Evolutionary conservation across 192 early-diverging fungal species (phyloP).

Genomic region (Chytriomyces confervae): DNA sequence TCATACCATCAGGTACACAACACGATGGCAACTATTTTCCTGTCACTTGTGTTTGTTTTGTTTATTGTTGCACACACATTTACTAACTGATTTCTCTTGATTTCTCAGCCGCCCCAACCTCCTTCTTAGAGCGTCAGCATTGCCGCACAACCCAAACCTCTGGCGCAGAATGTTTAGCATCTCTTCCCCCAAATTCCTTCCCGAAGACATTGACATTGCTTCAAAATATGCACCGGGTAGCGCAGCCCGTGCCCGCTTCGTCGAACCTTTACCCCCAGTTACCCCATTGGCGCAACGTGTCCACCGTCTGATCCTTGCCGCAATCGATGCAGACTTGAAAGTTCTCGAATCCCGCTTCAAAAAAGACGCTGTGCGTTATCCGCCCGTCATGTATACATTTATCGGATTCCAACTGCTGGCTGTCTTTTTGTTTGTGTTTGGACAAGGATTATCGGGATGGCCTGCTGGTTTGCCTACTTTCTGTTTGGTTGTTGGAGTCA

Average conservation of each 20-base stretch:
- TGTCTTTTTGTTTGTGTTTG: constrained; percentile 28
- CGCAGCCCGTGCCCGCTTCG: constrained; percentile 20
- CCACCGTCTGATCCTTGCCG: constrained; percentile 29
- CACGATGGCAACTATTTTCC: neutral
- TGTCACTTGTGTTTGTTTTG: neutral
- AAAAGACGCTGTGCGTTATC: constrained; percentile 26
- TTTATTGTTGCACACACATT: no score
- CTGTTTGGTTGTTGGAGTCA: neutral
- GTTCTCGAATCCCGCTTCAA: constrained; percentile 30
- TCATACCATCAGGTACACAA: neutral
- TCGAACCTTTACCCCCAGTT: constrained; percentile 7
- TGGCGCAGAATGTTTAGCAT: constrained; percentile 33
- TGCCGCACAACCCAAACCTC: constrained; percentile 19
- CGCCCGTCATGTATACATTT: constrained; percentile 23
- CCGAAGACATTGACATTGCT: constrained; percentile 27
- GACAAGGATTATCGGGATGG: constrained; percentile 1
- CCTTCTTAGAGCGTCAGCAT: constrained; percentile 9
- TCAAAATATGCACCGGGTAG: constrained; percentile 7
- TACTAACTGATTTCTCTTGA: neutral
- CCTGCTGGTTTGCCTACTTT: constrained; percentile 14
- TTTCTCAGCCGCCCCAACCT: constrained; percentile 7
- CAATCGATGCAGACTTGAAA: constrained; percentile 31
- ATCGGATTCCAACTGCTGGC: constrained; percentile 28
- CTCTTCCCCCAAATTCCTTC: constrained; percentile 15
- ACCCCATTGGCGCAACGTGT: constrained; percentile 22